Evolutionary conservation across 1,284 basidiomycete genomes (phyloP).

Genomic region (Apiotrichum montevideense): DNA sequence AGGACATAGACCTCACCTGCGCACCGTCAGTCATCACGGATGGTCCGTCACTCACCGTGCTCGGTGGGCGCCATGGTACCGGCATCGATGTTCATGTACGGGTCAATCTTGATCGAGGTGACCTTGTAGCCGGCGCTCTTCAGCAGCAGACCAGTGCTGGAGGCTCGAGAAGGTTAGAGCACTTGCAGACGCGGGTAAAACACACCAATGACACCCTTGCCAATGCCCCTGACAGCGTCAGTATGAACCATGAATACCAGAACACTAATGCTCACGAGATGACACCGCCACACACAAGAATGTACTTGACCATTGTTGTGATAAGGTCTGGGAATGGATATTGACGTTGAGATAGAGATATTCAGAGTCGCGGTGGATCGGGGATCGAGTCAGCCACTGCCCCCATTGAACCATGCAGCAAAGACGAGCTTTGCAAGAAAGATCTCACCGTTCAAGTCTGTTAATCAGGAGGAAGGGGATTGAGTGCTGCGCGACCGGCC

Average conservation of each 20-base stretch:
- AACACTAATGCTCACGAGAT: slow-evolving; percentile 50
- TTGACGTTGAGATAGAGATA: not conserved
- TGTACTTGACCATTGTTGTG: slow-evolving; percentile 65
- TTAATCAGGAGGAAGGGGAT: too few species aligned
- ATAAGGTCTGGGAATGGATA: not conserved
- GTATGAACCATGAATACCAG: not conserved
- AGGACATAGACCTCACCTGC: slow-evolving; percentile 95
- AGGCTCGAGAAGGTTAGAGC: slow-evolving; percentile 55
- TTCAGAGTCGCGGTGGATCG: not conserved
- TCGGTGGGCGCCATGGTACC: slow-evolving; percentile 99
- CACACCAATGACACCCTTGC: slow-evolving; percentile 86
- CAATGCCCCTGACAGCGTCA: slow-evolving; percentile 64
- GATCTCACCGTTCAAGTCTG: too few species aligned
- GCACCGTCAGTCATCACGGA: too few species aligned
- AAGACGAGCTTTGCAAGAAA: too few species aligned
- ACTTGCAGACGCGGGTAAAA: not conserved
- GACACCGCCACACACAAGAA: slow-evolving; percentile 83
- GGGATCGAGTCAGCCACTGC: not conserved
- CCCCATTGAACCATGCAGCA: too few species aligned
- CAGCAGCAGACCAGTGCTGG: slow-evolving; percentile 90
- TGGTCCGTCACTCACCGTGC: slow-evolving; percentile 62
- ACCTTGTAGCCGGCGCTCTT: slow-evolving; percentile 95
- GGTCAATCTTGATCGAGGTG: slow-evolving; percentile 98
- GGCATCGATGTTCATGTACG: slow-evolving; percentile 99
- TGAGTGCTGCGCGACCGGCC: too few species aligned